Base-by-base conservation (phyloP, 1,284 basidiomycete genomes). In the Ustilago trichophora region DNA sequence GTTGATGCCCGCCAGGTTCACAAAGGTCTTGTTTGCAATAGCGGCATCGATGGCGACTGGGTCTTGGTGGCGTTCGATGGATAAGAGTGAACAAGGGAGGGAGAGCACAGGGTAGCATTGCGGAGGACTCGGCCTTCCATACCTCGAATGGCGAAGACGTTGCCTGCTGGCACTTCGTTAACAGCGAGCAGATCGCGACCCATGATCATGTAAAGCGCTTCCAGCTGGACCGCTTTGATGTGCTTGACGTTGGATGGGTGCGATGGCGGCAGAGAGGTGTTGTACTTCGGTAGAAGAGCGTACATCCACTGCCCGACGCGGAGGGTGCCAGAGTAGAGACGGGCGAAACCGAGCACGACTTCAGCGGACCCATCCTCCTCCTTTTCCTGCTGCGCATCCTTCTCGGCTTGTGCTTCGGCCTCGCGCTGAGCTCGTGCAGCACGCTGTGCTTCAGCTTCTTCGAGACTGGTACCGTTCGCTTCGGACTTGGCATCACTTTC, bases 151-250 rank as follows among this genome's bases (percentile, higher is more conserved):
- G 94, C 96, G 75, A 97, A 98, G 3, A 96, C 91, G 78, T 97
- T 95, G 11, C 96, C 96, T 0, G 96, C 94, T n/a, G 87, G 87
- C 0, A 98, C 93, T 62, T 86, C 85, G 35, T 90, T 85, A 4
- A 97, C 92, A 0, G 89, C 85, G 0, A 92, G 87, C 16, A 99
- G 86, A 77, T 98, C 94, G 33, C 92, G 85, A 3, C 96, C 96
- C 96, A 99, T 98, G 91, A 98, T 97, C 71, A 91, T 88, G 83
- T 98, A 99, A 50, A 99, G 83, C 6, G 89, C 89, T 60, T 89
- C 87, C 6, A 93, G 87, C 18, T 84, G 85, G 15, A 90, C 85
- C 9, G 84, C 82, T n/a, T 86, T 60, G 41, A 93, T 73, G 77
- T 91, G 87, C 65, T 87, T 87, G n/a, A 82, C 83, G 82, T 80